Base-by-base conservation (phyloP, 306 rosid genomes). In the Cucumis melo region DNA sequence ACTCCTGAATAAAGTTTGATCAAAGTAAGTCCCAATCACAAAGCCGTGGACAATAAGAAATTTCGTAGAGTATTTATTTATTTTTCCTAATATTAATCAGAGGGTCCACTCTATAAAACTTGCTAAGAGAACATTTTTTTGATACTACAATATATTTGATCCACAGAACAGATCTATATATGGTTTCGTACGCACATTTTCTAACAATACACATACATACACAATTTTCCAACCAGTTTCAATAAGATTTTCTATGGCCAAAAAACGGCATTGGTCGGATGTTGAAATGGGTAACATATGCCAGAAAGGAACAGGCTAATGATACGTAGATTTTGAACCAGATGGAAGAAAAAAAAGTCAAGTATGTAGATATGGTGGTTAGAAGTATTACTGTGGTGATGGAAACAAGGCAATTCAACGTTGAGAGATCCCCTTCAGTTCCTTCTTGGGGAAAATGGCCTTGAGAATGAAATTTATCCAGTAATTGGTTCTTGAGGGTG, bases 321-420 rank as follows among this genome's bases (percentile, higher is more conserved):
- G 81, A 84, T 41, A 87, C 88, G 73, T 94, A 94, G 48, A 86
- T 53, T 87, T 87, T 94, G 81, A 90, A 94, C 91, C 93, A 89
- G 78, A 87, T 68, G 80, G 80, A 78, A 80, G 99, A 85, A 65
- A 83, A 91, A 42, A 94, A 78, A 0, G 95, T 90, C 13, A 90
- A 86, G 82, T 90, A 87, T 27, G 77, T 36, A 82, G 89, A 81
- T 58, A 88, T 0, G 80, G 77, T 84, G 46, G 95, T 90, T 71
- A 87, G 83, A 73, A 78, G 51, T 24, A 87, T 59, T 56, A 92
- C 82, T 70, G 76, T 75, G 15, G 56, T 59, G 44, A 81, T 79
- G 82, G 84, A 77, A 77, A 87, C 75, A 64, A 80, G 68, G 84
- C 97, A 84, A 79, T 84, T 83, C 78, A 83, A 44, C 11, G 87